These are phyloP conservation scores for Boletus pseudo-olivaceus DNA, from an alignment of 768 basidiomycete species.

Conservation along the genomic window DNA sequence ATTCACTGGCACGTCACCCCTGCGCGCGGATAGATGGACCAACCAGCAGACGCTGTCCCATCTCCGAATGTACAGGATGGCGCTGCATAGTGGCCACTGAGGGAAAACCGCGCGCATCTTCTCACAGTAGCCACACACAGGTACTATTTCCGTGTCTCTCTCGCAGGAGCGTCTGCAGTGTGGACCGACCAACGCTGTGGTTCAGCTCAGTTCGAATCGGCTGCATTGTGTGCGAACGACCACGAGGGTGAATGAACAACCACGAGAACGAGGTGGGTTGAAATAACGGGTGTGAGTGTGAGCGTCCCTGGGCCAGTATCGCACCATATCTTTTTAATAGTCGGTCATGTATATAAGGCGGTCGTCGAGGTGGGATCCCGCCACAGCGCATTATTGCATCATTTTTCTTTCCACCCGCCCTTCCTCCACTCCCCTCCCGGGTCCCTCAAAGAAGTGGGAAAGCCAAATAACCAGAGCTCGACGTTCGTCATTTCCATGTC, in stretches of 20 bases:
- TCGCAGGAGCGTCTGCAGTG: neutral
- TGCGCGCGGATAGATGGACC: neutral
- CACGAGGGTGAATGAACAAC: neutral
- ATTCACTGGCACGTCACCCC: too few species aligned
- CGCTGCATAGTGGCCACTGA: neutral
- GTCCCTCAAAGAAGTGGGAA: neutral
- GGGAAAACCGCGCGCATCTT: neutral
- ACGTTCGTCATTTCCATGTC: conserved; percentile 15
- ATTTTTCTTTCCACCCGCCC: neutral
- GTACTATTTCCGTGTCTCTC: neutral
- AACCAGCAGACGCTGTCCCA: neutral
- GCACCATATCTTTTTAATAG: neutral
- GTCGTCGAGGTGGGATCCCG: neutral
- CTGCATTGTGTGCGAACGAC: neutral
- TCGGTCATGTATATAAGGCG: neutral
- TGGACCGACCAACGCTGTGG: neutral
- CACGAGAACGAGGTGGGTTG: neutral
- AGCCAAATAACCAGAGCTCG: neutral
- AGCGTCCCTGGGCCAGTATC: too few species aligned
- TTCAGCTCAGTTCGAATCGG: neutral
- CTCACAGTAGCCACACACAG: neutral
- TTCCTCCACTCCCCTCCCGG: neutral
- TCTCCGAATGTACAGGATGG: neutral
- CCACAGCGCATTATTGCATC: neutral
- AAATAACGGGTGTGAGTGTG: neutral